These are phyloP conservation scores for Papilionanthe hybrid DNA, from an alignment of 116 monocot species.

Conservation along the genomic window DNA sequence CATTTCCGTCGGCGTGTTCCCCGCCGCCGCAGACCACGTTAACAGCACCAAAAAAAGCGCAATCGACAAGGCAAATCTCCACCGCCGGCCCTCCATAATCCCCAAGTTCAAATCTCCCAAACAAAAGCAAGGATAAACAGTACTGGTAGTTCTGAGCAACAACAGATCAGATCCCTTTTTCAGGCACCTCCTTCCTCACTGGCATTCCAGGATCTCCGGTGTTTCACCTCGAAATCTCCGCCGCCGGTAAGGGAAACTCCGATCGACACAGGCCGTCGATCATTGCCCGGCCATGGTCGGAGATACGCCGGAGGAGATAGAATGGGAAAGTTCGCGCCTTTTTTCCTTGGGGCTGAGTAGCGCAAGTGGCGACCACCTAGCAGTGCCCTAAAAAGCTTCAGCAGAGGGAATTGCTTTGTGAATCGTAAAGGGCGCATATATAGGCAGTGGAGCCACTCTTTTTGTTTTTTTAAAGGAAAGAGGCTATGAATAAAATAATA, in stretches of 20 bases:
- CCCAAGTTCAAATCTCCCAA: background rate
- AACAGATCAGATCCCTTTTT: background rate
- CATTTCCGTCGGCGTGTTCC: background rate
- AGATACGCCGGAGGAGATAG: background rate
- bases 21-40: background rate
- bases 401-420: background rate
- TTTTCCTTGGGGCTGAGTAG: too few species aligned
- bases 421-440: background rate
- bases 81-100: background rate
- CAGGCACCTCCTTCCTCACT: background rate
- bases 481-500: background rate
- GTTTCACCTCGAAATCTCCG: conserved; percentile 1
- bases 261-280: background rate
- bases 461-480: background rate
- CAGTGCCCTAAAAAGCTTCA: background rate
- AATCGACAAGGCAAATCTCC: background rate
- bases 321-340: background rate
- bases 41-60: background rate
- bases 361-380: background rate
- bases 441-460: background rate
- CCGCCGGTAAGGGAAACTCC: background rate
- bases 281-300: background rate
- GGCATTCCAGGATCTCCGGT: background rate
- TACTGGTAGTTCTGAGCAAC: background rate
- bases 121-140: background rate